phyloP scores from a whole-genome alignment of 1,284 basidiomycete species.

The Dichomitus squalens region DNA sequence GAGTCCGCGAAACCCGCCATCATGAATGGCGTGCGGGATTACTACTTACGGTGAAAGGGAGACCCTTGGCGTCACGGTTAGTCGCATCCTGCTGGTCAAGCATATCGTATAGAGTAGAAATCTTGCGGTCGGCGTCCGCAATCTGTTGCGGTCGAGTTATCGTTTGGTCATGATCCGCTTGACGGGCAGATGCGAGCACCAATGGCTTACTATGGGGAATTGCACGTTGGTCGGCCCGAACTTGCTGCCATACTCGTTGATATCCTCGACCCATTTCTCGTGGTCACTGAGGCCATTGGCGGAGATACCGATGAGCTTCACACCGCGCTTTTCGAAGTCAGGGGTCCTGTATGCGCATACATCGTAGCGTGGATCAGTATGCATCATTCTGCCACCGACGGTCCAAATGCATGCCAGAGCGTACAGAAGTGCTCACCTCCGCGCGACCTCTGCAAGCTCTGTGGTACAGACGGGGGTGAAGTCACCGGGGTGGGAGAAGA shows the following conservation, averaged over 20 bases:
- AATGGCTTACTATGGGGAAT: constrained; percentile 83
- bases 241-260: constrained; percentile 78
- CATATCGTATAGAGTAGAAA: constrained; percentile 93
- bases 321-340: constrained; percentile 86
- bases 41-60: constrained; percentile 73
- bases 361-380: background rate
- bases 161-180: background rate
- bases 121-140: constrained; percentile 86
- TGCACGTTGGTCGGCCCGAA: constrained; percentile 72
- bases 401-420: background rate
- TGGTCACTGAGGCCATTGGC: constrained; percentile 91
- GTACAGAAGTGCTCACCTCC: constrained; percentile 39
- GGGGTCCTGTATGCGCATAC: constrained; percentile 43
- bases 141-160: constrained; percentile 56
- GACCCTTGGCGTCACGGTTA: constrained; percentile 91
- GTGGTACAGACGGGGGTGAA: constrained; percentile 92
- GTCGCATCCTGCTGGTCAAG: constrained; percentile 93
- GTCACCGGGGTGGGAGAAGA: constrained; percentile 94
- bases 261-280: constrained; percentile 90
- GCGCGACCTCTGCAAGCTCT: constrained; percentile 94
- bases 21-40: background rate
- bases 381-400: background rate
- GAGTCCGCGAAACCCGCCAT: background rate
- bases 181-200: background rate
- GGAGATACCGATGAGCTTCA: constrained; percentile 94